Evolutionary conservation across 2,329 filamentous ascomycete genomes (phyloP), one percentile per base, ranked within the genome.

Genomic region (Calonectria leucothoes): DNA sequence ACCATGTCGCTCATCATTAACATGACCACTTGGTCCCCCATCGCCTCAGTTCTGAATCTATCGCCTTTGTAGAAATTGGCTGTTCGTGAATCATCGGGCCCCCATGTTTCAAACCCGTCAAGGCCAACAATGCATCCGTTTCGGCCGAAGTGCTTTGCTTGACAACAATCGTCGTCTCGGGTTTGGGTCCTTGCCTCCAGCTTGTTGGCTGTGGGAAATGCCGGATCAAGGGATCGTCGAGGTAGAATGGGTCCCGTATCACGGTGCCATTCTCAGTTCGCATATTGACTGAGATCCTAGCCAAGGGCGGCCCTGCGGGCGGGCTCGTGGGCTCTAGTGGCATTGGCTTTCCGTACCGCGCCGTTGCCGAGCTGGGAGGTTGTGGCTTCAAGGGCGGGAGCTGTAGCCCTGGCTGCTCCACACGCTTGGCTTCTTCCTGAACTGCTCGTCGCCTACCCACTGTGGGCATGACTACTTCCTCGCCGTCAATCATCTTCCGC

Each of bases 401-500:
- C 10, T 76, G 79, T 20, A 80, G 70, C 23, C 79, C 77, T 8
- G 76, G 65, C 15, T 27, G n/a, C 33, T 75, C 66, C 48, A 66
- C 31, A 0, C 59, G 45, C 63, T 69, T 70, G 23, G 42, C 48
- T n/a, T 52, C 69, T 15, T 66, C 70, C 66, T 63, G 42, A 31
- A 25, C 66, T 25, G 51, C 69, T 37, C 73, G 77, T 1, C 79
- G 76, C 17, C 70, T 77, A 8, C 74, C 74, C 37, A 76, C 74
- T 2, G 74, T 71, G 7, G 82, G 82, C 65, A 80, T 71, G 8
- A 75, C 72, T 37, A 83, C 79, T 67, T 84, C 82, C 49, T 83
- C 85, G 11, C 86, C 87, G 29, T 86, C 81, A 66, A 88, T 85
- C 76, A 82, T 84, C 77, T 89, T 89, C 17, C 85, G 85, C 78